Evolutionary conservation across 495 filamentous ascomycete genomes (phyloP).

Genomic region (Xylaria cubensis): DNA sequence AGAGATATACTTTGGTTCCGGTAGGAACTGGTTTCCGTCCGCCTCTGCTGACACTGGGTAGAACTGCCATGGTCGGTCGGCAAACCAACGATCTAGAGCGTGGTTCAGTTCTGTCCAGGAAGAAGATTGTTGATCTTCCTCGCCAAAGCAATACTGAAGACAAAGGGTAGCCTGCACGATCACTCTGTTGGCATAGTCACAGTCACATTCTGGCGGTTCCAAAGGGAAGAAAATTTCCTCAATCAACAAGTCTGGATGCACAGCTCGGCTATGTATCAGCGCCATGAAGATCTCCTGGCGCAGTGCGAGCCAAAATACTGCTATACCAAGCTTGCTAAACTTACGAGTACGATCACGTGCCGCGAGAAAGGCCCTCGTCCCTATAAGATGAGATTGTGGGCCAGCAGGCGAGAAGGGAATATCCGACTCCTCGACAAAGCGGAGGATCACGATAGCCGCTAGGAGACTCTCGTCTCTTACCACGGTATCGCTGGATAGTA

Average conservation of each 20-base stretch:
- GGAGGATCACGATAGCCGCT: constrained; percentile 43
- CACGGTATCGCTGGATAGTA: constrained; percentile 39
- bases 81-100: neutral
- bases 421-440: constrained; percentile 44
- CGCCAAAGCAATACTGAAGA: constrained; percentile 23
- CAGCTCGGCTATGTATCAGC: constrained; percentile 42
- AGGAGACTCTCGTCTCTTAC: constrained; percentile 46
- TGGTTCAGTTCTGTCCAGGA: neutral
- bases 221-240: constrained; percentile 32
- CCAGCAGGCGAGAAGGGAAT: neutral
- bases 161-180: constrained; percentile 36
- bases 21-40: constrained; percentile 21
- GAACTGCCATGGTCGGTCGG: constrained; percentile 1
- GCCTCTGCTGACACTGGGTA: neutral
- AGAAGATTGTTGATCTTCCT: neutral
- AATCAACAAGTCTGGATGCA: constrained; percentile 37
- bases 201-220: constrained; percentile 8
- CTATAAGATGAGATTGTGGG: constrained; percentile 29
- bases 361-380: constrained; percentile 25
- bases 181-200: constrained; percentile 42
- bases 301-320: constrained; percentile 43
- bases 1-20: constrained; percentile 46
- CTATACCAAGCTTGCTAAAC: constrained; percentile 37
- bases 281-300: constrained; percentile 44
- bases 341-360: constrained; percentile 8